Conservation (phyloP, 208 protist species). For the Acanthamoeba royreba region DNA sequence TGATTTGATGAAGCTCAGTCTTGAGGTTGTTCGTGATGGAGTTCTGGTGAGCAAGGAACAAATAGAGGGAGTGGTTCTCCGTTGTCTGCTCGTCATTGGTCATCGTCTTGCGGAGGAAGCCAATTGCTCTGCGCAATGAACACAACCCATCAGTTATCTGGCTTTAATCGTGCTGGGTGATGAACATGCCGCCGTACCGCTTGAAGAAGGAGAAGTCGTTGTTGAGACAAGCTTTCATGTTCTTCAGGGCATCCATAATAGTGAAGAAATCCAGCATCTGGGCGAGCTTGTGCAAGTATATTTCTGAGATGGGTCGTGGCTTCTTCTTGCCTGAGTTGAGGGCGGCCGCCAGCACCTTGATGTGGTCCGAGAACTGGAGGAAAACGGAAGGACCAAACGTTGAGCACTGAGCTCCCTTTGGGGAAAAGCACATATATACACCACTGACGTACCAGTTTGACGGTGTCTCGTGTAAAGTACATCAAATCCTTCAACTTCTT, state of each 20-base stretch:
- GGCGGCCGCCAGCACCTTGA: slow-evolving; percentile 48
- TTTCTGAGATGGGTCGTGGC: not conserved
- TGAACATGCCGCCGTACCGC: slow-evolving; percentile 60
- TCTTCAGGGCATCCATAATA: slow-evolving; percentile 79
- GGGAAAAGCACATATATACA: too few relatives aligned
- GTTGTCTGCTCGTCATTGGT: slow-evolving; percentile 69
- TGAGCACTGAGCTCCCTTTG: not conserved
- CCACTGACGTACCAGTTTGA: not conserved
- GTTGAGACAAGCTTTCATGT: slow-evolving; percentile 81
- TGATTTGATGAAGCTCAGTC: slow-evolving; percentile 55
- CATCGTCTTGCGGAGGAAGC: slow-evolving; percentile 65
- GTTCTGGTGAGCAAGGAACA: slow-evolving; percentile 77
- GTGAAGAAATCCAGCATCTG: slow-evolving; percentile 72
- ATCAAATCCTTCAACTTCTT: slow-evolving; percentile 74
- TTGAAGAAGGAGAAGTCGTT: slow-evolving; percentile 82
- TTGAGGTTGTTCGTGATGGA: slow-evolving; percentile 70
- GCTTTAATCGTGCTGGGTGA: not conserved
- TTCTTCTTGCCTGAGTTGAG: slow-evolving; percentile 52
- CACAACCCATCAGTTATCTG: not conserved
- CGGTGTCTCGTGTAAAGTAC: not conserved
- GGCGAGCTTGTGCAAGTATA: slow-evolving; percentile 3
- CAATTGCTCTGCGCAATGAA: slow-evolving; percentile 42
- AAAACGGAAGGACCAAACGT: not conserved
- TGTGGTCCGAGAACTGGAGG: slow-evolving; percentile 54
- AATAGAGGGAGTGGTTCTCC: slow-evolving; percentile 73